Conservation (phyloP, 768 basidiomycete genomes). For the Boletus vinaceobasis region DNA sequence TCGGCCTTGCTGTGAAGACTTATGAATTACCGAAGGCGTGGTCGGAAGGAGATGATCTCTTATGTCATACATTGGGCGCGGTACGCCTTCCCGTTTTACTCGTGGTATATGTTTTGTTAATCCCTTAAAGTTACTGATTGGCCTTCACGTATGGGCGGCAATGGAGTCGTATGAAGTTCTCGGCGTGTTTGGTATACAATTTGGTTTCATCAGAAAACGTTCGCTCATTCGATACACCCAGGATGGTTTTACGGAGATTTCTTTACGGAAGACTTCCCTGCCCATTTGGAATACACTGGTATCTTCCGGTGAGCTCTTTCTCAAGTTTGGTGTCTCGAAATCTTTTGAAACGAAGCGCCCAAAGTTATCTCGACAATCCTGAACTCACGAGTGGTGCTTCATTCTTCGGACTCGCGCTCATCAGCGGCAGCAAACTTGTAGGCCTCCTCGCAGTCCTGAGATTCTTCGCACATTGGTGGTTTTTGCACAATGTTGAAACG, state of each 20-base stretch:
- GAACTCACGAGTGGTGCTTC: slow-evolving; percentile 95
- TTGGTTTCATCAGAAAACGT: not conserved
- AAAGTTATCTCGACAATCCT: slow-evolving; percentile 88
- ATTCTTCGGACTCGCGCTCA: slow-evolving; percentile 89
- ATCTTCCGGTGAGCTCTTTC: slow-evolving; percentile 73
- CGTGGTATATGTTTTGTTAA: slow-evolving; percentile 1
- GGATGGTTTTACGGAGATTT: slow-evolving; percentile 99
- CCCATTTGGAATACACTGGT: slow-evolving; percentile 90
- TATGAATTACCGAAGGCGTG: slow-evolving; percentile 81
- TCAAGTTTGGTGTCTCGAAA: not conserved
- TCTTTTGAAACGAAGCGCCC: not conserved
- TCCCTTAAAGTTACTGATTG: slow-evolving; percentile 66
- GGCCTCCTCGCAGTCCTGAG: slow-evolving; percentile 79
- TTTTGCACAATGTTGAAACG: slow-evolving; percentile 90
- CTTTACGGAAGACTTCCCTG: slow-evolving; percentile 91
- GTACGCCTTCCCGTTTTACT: slow-evolving; percentile 44
- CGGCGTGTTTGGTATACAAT: slow-evolving; percentile 76
- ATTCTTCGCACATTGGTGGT: slow-evolving; percentile 94
- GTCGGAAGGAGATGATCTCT: slow-evolving; percentile 81
- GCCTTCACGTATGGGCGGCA: slow-evolving; percentile 88
- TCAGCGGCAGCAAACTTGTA: slow-evolving; percentile 92
- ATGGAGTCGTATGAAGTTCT: slow-evolving; percentile 89
- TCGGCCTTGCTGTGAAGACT: slow-evolving; percentile 85
- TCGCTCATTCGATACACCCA: slow-evolving; percentile 26
- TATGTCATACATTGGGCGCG: slow-evolving; percentile 84